Evolutionary conservation across 768 basidiomycete species (phyloP).

Genomic region (Tylopilus sp.): DNA sequence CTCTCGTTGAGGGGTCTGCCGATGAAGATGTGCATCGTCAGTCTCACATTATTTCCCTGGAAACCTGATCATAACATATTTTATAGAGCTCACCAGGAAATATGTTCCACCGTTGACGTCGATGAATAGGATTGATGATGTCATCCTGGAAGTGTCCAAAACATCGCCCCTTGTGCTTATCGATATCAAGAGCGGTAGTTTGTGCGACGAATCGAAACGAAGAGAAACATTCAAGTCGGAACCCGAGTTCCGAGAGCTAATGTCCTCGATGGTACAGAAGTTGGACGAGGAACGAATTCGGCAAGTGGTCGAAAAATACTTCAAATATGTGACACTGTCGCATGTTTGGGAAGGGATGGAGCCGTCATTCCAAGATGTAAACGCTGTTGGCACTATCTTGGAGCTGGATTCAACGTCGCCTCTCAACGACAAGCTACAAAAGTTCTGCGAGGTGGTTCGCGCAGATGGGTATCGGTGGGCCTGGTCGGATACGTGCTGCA

Average conservation of each 20-base stretch:
- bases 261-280: conserved; percentile 8
- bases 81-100: background rate
- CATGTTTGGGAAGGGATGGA: conserved; percentile 13
- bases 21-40: too few species aligned
- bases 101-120: background rate
- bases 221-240: conserved; percentile 1
- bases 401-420: background rate
- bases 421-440: conserved; percentile 1
- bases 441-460: conserved; percentile 2
- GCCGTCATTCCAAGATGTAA: conserved; percentile 7
- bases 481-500: conserved; percentile 13
- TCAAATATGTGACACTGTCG: conserved; percentile 11
- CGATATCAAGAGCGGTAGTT: background rate
- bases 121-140: background rate
- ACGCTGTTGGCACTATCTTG: conserved; percentile 1
- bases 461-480: conserved; percentile 12
- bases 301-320: conserved; percentile 1
- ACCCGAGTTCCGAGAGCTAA: background rate
- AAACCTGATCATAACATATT: background rate
- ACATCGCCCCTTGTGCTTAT: background rate
- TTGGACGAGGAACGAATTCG: conserved; percentile 3
- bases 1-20: too few species aligned
- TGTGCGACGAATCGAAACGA: background rate
- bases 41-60: too few species aligned
- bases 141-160: background rate